Evolutionary conservation across 495 filamentous ascomycete species (phyloP).

Genomic region (Aspergillus olivimuriae): DNA sequence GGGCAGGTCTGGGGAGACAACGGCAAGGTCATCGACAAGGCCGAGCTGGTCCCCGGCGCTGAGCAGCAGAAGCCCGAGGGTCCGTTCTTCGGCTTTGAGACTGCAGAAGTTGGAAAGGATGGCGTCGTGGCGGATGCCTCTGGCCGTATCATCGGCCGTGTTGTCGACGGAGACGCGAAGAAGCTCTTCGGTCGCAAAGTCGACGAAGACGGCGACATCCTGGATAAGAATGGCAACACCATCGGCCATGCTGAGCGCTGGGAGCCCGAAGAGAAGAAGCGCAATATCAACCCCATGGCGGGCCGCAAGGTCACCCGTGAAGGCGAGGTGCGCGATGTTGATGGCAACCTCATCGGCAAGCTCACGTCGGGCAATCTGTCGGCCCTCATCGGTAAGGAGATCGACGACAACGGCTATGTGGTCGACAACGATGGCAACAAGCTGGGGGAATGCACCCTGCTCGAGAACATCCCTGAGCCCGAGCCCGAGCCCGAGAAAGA

Average conservation of each 20-base stretch:
- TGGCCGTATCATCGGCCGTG: slow-evolving; percentile 65
- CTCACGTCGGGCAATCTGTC: slow-evolving; percentile 68
- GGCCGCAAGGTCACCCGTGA: slow-evolving; percentile 75
- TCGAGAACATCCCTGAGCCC: slow-evolving; percentile 62
- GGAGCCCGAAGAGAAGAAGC: slow-evolving; percentile 70
- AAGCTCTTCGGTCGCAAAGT: slow-evolving; percentile 66
- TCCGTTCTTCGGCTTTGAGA: slow-evolving; percentile 71
- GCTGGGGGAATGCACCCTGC: slow-evolving; percentile 71
- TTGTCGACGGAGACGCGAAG: slow-evolving; percentile 67
- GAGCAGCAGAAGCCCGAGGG: slow-evolving; percentile 68
- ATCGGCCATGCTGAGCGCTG: slow-evolving; percentile 78
- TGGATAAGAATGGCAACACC: slow-evolving; percentile 75
- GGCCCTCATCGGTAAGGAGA: slow-evolving; percentile 66
- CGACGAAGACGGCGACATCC: slow-evolving; percentile 77
- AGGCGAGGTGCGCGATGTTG: slow-evolving; percentile 73
- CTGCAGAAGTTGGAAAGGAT: slow-evolving; percentile 66
- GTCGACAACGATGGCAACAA: slow-evolving; percentile 75
- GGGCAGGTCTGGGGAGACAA: slow-evolving; percentile 77
- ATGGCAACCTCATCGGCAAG: slow-evolving; percentile 75
- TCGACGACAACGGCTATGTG: slow-evolving; percentile 83
- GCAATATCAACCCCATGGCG: slow-evolving; percentile 60
- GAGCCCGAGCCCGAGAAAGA: slow-evolving; percentile 31
- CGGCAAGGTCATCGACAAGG: slow-evolving; percentile 70
- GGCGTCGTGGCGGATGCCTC: slow-evolving; percentile 58
- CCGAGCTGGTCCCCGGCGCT: slow-evolving; percentile 70